A percentile compares a stretch with the other conserved stretches of the same genome.
Evolutionary conservation across 805 yeast species (phyloP).

Genomic region (Barnettozyma californica): DNA sequence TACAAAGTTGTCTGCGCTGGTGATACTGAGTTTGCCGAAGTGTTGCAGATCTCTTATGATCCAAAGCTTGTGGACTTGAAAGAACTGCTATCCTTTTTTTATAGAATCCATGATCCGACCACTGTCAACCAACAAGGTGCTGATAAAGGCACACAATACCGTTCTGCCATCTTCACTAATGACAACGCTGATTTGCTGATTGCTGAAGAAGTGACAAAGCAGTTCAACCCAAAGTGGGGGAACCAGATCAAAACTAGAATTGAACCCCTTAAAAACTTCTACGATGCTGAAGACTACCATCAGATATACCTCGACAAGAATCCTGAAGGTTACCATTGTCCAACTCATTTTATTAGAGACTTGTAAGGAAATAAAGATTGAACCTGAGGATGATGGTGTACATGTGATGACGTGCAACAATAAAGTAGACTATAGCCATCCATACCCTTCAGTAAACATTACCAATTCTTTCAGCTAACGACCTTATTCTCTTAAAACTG

Average conservation of each 20-base stretch:
- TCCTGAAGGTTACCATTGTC: conserved; percentile 86
- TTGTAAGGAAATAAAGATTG: conserved; percentile 18
- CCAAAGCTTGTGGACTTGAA: conserved; percentile 55
- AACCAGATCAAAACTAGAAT: conserved; percentile 65
- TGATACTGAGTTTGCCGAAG: conserved; percentile 73
- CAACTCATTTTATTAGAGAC: conserved; percentile 75
- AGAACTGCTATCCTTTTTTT: conserved; percentile 76
- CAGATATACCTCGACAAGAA: conserved; percentile 75
- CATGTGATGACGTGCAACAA: too few species aligned
- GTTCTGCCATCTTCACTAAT: conserved; percentile 74
- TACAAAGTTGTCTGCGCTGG: conserved; percentile 76
- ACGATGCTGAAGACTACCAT: conserved; percentile 96
- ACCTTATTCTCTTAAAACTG: too few species aligned
- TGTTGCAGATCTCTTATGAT: conserved; percentile 76
- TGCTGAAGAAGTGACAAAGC: conserved; percentile 42
- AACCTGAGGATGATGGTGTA: too few species aligned
- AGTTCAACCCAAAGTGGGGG: conserved; percentile 65
- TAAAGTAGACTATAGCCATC: too few species aligned
- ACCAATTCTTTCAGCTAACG: too few species aligned
- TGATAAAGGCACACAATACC: conserved; percentile 84
- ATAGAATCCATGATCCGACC: conserved; percentile 93
- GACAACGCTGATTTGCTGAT: conserved; percentile 37
- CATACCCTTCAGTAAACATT: too few species aligned
- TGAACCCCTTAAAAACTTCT: conserved; percentile 63
- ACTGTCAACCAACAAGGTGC: conserved; percentile 79